Evolutionary conservation across 805 yeast species (phyloP).

Genomic region (Priceomyces medius): DNA sequence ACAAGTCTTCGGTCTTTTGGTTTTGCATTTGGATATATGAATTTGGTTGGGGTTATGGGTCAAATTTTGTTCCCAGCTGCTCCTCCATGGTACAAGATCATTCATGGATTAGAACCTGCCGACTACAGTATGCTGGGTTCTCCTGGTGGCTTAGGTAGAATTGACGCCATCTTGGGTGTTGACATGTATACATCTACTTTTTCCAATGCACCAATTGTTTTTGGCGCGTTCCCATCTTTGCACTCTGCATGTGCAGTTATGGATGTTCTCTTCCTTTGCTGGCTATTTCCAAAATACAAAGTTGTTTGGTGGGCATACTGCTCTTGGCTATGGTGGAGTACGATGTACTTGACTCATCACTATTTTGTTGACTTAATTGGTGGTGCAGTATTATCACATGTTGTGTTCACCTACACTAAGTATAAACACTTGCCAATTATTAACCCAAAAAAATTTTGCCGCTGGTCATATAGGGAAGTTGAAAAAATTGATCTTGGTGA

Average conservation of each 20-base stretch:
- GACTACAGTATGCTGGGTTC: constrained; percentile 89
- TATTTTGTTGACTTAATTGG: constrained; percentile 90
- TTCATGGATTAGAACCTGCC: constrained; percentile 86
- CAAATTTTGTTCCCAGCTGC: constrained; percentile 91
- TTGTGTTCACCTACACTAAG: constrained; percentile 68
- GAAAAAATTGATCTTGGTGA: constrained; percentile 23
- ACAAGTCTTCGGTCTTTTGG: constrained; percentile 78
- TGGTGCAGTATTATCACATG: constrained; percentile 82
- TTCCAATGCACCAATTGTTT: constrained; percentile 83
- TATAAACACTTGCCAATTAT: constrained; percentile 65
- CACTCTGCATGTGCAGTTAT: constrained; percentile 94
- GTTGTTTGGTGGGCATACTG: constrained; percentile 74
- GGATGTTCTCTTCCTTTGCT: constrained; percentile 84
- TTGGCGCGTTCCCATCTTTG: constrained; percentile 84
- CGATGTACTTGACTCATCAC: constrained; percentile 97
- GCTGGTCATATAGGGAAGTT: constrained; percentile 61
- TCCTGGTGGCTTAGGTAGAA: constrained; percentile 92
- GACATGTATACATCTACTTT: constrained; percentile 83
- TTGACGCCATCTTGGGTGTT: constrained; percentile 74
- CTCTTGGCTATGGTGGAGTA: constrained; percentile 97
- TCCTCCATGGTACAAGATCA: constrained; percentile 93
- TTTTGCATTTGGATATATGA: constrained; percentile 94
- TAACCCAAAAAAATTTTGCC: constrained; percentile 53
- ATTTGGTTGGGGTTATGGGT: constrained; percentile 75
- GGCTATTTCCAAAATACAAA: constrained; percentile 71